Percentiles rank a stretch among this genome's conserved stretches.
Conservation (phyloP, 805 yeast species). For the Tetrapisispora pingtungensis region DNA sequence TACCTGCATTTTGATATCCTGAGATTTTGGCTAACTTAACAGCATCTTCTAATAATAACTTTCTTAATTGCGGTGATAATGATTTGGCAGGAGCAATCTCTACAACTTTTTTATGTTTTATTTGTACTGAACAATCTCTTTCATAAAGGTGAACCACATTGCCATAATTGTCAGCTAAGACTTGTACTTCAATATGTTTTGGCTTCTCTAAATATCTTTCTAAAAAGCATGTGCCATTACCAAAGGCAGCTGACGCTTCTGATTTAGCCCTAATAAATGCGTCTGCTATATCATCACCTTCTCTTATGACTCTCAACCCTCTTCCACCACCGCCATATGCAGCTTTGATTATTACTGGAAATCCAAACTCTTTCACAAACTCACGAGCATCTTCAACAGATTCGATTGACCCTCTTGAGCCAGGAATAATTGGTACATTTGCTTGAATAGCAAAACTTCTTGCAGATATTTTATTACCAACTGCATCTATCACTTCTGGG, state of each 20-base stretch:
- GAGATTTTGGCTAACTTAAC: slow-evolving; percentile 80
- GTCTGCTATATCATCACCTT: slow-evolving; percentile 82
- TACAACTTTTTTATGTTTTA: slow-evolving; percentile 96
- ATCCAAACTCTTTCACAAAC: slow-evolving; percentile 77
- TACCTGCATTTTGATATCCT: slow-evolving; percentile 90
- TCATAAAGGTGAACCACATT: slow-evolving; percentile 90
- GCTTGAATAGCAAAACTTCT: slow-evolving; percentile 71
- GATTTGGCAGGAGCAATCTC: slow-evolving; percentile 96
- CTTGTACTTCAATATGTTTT: slow-evolving; percentile 93
- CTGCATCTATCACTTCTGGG: slow-evolving; percentile 73
- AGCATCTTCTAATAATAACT: slow-evolving; percentile 86
- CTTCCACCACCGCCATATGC: slow-evolving; percentile 99
- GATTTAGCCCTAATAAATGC: slow-evolving; percentile 88
- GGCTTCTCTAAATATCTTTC: slow-evolving; percentile 90
- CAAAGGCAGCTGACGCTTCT: slow-evolving; percentile 90
- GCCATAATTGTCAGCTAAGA: slow-evolving; percentile 85
- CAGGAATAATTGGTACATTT: slow-evolving; percentile 87
- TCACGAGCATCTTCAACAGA: slow-evolving; percentile 60
- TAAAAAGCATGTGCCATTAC: slow-evolving; percentile 94
- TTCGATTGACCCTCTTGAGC: slow-evolving; percentile 92
- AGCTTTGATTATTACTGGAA: slow-evolving; percentile 92
- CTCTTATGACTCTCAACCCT: slow-evolving; percentile 97
- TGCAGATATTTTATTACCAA: slow-evolving; percentile 93
- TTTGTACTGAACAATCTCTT: slow-evolving; percentile 96
- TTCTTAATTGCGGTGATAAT: slow-evolving; percentile 68